These are phyloP conservation scores for Malus orientalis DNA, from an alignment of 306 rosid species.

Conservation along the genomic window DNA sequence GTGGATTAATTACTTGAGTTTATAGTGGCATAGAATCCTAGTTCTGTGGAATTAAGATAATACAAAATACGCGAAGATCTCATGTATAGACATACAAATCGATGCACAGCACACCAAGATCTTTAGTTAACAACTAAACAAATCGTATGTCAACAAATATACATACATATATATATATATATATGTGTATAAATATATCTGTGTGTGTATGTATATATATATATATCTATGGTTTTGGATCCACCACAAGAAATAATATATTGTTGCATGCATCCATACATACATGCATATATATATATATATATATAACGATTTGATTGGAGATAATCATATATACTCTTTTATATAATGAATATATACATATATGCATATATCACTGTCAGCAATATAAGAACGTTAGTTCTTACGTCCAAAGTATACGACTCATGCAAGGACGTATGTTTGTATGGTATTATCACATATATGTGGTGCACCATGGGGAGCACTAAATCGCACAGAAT, in stretches of 20 bases:
- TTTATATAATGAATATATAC: not conserved
- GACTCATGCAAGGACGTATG: conserved; percentile 9
- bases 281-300: not conserved
- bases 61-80: not conserved
- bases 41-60: not conserved
- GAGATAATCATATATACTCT: not conserved
- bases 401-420: not conserved
- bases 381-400: not conserved
- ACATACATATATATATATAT: not conserved
- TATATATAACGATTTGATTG: not conserved
- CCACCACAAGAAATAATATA: conserved; percentile 11
- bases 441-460: conserved; percentile 18
- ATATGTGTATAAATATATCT: too few relatives aligned
- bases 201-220: too few relatives aligned
- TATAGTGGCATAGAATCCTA: not conserved
- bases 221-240: conserved; percentile 1
- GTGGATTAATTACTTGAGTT: not conserved
- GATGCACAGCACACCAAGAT: not conserved
- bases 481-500: conserved; percentile 52
- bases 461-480: conserved; percentile 44
- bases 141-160: not conserved
- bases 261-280: conserved; percentile 3
- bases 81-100: not conserved
- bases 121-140: not conserved
- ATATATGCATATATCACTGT: not conserved